Percentiles rank a stretch among this genome's conserved stretches.
phyloP scores from a whole-genome alignment of 495 filamentous ascomycete genomes.

The Annulohypoxylon bovei region DNA sequence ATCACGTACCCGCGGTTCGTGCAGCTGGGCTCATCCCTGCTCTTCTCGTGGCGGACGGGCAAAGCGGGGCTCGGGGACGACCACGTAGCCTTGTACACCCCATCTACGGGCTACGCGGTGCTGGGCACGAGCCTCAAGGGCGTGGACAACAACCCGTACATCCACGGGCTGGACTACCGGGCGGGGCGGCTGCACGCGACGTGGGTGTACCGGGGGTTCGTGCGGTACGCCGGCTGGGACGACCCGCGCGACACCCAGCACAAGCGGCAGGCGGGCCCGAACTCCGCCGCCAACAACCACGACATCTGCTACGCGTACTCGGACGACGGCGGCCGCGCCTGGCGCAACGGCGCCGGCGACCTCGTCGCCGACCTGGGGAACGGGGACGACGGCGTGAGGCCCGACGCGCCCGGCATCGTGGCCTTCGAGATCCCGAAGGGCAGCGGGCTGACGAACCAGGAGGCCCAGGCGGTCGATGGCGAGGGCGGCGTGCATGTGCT shows the following conservation, averaged over 20 bases:
- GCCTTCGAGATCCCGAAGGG: slow-evolving; percentile 55
- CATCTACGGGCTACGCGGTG: slow-evolving; percentile 38
- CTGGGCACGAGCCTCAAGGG: slow-evolving; percentile 57
- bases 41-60: slow-evolving; percentile 59
- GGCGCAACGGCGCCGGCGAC: slow-evolving; percentile 49
- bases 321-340: slow-evolving; percentile 51
- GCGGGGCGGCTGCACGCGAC: slow-evolving; percentile 51
- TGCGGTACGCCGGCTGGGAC: slow-evolving; percentile 55
- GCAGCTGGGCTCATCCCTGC: slow-evolving; percentile 42
- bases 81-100: slow-evolving; percentile 53
- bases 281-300: slow-evolving; percentile 58
- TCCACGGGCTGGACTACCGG: slow-evolving; percentile 55
- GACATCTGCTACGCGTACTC: slow-evolving; percentile 59
- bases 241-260: slow-evolving; percentile 53
- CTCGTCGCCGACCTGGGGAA: slow-evolving; percentile 48
- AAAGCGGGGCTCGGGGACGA: slow-evolving; percentile 61
- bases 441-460: slow-evolving; percentile 58
- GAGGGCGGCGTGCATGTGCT: slow-evolving; percentile 59
- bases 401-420: slow-evolving; percentile 48
- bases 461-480: slow-evolving; percentile 57
- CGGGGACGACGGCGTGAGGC: slow-evolving; percentile 50
- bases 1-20: slow-evolving; percentile 63
- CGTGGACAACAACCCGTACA: slow-evolving; percentile 58
- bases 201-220: slow-evolving; percentile 60
- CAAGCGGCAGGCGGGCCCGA: slow-evolving; percentile 56